Evolutionary conservation across 129 eudicot genomes (phyloP).

Genomic region (Tagetes patula): DNA sequence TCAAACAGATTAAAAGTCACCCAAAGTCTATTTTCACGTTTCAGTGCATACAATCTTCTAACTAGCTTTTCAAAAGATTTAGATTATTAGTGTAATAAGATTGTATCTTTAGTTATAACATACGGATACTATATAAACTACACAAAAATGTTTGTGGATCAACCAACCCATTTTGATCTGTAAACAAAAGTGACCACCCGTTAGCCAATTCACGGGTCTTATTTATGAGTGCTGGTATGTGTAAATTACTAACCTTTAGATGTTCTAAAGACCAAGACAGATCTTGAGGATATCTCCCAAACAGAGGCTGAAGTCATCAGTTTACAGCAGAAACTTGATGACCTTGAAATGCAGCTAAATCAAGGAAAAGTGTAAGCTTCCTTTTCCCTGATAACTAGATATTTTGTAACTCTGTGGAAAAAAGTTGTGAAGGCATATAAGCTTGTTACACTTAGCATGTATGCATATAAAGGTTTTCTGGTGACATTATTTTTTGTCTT

Average conservation of each 20-base stretch:
- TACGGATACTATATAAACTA: background rate
- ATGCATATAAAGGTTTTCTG: background rate
- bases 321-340: conserved; percentile 65
- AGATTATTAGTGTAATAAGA: background rate
- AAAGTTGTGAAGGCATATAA: background rate
- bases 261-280: conserved; percentile 55
- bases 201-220: conserved; percentile 6
- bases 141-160: background rate
- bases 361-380: conserved; percentile 55
- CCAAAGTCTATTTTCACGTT: background rate
- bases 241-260: conserved; percentile 34
- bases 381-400: background rate
- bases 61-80: background rate
- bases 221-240: conserved; percentile 5
- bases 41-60: background rate
- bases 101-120: background rate
- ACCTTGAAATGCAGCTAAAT: conserved; percentile 48
- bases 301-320: conserved; percentile 55
- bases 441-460: background rate
- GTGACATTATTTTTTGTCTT: background rate
- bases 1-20: background rate
- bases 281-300: conserved; percentile 55
- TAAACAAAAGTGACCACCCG: conserved; percentile 2
- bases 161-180: conserved; percentile 1
- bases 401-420: background rate